Evolutionary conservation across 192 early-diverging fungal genomes (phyloP), one percentile per base, ranked within the genome.

Genomic region (Linnemannia exigua): DNA sequence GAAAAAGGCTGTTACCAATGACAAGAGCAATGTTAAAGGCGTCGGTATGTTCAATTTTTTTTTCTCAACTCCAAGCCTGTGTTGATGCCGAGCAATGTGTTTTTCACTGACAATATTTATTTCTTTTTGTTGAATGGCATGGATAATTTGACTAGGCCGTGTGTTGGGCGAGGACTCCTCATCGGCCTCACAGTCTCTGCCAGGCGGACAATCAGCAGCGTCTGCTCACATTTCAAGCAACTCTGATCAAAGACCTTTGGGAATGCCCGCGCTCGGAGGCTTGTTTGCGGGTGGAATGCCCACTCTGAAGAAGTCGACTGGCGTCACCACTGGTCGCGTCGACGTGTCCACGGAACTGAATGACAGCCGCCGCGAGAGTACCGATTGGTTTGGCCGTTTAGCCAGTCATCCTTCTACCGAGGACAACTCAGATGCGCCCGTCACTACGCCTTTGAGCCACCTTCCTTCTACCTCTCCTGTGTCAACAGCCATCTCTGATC

Each of bases 201-300:
- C 71, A 3, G 67, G 70, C 52, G 38, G 38, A 28, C 22, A 70
- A 22, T 33, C 54, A 47, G 58, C 76, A 14, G 50, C 28, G 22
- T 14, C 72, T 37, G 52, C 70, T 33, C 70, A 81, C 69, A 75
- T 79, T 8, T 74, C 79, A 11, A 75, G 82, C 44, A 87, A 80
- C 61, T 76, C 84, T 7, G 79, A 76, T 63, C 71, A 54, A 33
- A 37, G 74, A 15, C 81, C 82, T 0, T 73, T 83, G 67, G 80
- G 83, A 20, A 85, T 85, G 83, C 83, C 89, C 28, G 81, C 77
- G 31, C 72, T 92, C 20, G 94, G 93, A 25, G 91, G 89, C 17
- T 81, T 96, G 36, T 92, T 96, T 84, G 89, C 94, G 5, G 91
- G 89, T 28, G 95, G 93, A 22, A 92, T 95, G 89, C 95, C 95